Base-by-base conservation (phyloP, 1,284 basidiomycete genomes). In the Trichosporon ovoides region DNA sequence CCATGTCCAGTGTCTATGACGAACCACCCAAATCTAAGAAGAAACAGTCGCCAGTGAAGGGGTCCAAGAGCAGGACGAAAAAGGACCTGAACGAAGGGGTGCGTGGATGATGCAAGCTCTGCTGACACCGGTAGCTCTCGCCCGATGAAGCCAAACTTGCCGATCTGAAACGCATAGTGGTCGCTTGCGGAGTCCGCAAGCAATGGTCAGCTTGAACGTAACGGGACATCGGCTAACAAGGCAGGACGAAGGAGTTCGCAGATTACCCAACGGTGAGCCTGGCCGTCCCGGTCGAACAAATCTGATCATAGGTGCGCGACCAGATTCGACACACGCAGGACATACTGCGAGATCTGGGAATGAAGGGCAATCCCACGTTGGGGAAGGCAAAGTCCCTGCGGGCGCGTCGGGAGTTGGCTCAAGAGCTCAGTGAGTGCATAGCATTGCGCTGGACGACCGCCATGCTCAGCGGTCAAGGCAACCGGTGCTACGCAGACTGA, bases 131-230 rank as follows among this genome's bases (percentile, higher is more conserved):
- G 3, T 61, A 73, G 72, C 61, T 71, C 1, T 63, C 68, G 1
- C 60, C 65, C 0, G 73, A 73, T 22, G 74, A 77, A 54, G 68
- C 67, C 12, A 66, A 63, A 24, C 61, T 75, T 3, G 70, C 68
- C 10, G 70, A 75, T 40, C 58, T 76, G 38, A 77, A 77, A 60
- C 59, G 65, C 22, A 79, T 89, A 20, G 84, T 93, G 1, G 75
- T 83, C 9, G 87, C 87, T 0, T 92, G 91, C 65, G 90, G 90
- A 5, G 81, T 88, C 6, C 83, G 89, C 56, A 91, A 89, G 75
- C 80, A 84, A 28, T 93, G 90, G 90, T 83, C 81, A 11, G 75
- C 61, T 33, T 0, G 18, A 6, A 13, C 7, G 9, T 9, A 2
- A n/a, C 33, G 4, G n/a, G 12, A 16, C 9, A 16, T 9, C 20